These are phyloP conservation scores for Exidia glandulosa DNA, from an alignment of 768 basidiomycete genomes.

Conservation along the genomic window DNA sequence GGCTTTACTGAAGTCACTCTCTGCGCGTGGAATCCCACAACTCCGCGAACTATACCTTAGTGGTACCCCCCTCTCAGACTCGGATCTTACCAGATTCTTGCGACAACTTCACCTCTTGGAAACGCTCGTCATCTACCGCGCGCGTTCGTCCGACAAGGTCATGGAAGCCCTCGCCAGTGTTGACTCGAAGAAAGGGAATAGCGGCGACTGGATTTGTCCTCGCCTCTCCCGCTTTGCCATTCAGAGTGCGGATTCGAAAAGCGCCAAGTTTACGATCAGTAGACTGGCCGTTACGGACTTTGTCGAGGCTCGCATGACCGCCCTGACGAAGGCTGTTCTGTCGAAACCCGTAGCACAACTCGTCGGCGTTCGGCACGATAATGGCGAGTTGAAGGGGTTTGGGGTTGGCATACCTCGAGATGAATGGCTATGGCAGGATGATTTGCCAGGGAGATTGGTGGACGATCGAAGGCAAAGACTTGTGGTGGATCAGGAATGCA, in stretches of 20 bases:
- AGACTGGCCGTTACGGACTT: no score
- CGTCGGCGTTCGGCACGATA: no score
- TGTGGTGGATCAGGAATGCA: no score
- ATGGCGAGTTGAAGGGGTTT: no score
- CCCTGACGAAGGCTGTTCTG: conserved; percentile 27
- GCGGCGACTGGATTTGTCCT: not conserved
- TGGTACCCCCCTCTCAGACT: not conserved
- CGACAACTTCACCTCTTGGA: not conserved
- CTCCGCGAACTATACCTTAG: not conserved
- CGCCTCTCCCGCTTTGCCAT: not conserved
- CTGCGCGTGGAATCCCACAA: not conserved
- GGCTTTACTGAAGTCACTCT: no score
- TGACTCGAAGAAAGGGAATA: not conserved
- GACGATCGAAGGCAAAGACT: no score
- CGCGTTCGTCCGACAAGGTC: not conserved
- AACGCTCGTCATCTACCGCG: not conserved
- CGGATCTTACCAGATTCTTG: not conserved
- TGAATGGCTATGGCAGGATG: no score
- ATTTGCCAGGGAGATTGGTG: no score
- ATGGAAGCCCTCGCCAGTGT: not conserved
- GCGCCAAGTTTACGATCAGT: no score
- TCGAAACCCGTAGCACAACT: no score
- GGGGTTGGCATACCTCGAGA: no score
- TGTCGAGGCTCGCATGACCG: no score
- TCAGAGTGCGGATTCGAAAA: not conserved